These are phyloP conservation scores for Leucoagaricus sp. DNA, from an alignment of 1,284 basidiomycete species.

Conservation along the genomic window DNA sequence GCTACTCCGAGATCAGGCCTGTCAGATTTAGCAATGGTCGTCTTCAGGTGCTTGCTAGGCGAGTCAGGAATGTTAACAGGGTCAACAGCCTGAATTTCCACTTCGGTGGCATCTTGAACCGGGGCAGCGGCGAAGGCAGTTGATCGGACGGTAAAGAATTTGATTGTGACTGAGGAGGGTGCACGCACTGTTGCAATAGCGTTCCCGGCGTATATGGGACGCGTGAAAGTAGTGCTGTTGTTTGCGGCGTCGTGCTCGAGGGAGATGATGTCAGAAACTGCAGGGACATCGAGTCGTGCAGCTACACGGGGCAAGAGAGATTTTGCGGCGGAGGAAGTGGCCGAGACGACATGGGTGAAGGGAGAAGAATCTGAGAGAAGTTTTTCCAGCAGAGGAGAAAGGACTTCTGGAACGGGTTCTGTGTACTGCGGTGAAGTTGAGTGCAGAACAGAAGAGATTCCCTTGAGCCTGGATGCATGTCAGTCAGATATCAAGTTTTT, in stretches of 20 bases:
- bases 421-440: slow-evolving; percentile 54
- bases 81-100: slow-evolving; percentile 65
- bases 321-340: slow-evolving; percentile 63
- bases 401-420: slow-evolving; percentile 48
- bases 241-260: slow-evolving; percentile 76
- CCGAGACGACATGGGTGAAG: slow-evolving; percentile 87
- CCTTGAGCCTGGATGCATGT: slow-evolving; percentile 42
- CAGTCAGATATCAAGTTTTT: slow-evolving; percentile 8
- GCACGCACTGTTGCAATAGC: slow-evolving; percentile 93
- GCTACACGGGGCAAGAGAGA: slow-evolving; percentile 84
- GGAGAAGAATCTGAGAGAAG: slow-evolving; percentile 50
- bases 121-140: slow-evolving; percentile 87
- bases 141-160: slow-evolving; percentile 95
- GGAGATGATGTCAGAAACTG: slow-evolving; percentile 89
- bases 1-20: slow-evolving; percentile 93
- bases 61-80: slow-evolving; percentile 65
- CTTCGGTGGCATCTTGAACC: slow-evolving; percentile 50
- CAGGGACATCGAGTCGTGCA: slow-evolving; percentile 82
- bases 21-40: slow-evolving; percentile 88
- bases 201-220: slow-evolving; percentile 98
- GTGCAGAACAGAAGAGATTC: slow-evolving; percentile 50
- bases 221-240: slow-evolving; percentile 80
- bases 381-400: slow-evolving; percentile 57
- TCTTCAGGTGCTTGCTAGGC: slow-evolving; percentile 79
- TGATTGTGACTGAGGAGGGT: slow-evolving; percentile 72